A percentile compares a stretch with the other conserved stretches of the same genome.
Evolutionary conservation across 23 red algal species (phyloP).

Genomic region (Gracilaria domingensis): DNA sequence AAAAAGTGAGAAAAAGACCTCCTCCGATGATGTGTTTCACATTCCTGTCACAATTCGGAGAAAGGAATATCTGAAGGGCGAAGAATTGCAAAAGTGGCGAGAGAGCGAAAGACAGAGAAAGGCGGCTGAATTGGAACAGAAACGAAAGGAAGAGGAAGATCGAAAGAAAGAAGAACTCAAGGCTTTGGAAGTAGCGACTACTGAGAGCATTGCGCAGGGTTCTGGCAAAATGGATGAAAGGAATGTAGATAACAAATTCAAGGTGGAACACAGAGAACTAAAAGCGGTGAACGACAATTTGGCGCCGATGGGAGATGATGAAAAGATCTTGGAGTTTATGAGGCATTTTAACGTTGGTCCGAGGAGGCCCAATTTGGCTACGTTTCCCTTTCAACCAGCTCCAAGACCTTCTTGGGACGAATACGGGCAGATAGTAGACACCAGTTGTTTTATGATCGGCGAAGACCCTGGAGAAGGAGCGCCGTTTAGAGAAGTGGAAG

Average conservation of each 20-base stretch:
- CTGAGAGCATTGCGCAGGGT: not conserved
- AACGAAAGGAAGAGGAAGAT: conserved; percentile 59
- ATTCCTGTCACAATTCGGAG: conserved; percentile 27
- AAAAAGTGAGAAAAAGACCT: not conserved
- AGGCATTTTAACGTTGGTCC: not conserved
- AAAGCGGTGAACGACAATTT: not conserved
- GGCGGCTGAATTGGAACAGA: conserved; percentile 26
- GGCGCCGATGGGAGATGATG: not conserved
- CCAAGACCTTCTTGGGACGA: conserved; percentile 78
- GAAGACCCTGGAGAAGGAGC: conserved; percentile 93
- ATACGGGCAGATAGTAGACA: conserved; percentile 92
- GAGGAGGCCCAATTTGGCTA: not conserved
- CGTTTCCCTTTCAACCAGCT: conserved; percentile 54
- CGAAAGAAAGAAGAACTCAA: conserved; percentile 35
- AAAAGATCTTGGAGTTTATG: conserved; percentile 23
- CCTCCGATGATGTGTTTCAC: not conserved
- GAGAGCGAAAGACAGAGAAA: conserved; percentile 46
- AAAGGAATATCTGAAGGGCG: conserved; percentile 78
- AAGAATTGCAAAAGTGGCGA: conserved; percentile 75
- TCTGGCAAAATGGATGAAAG: not conserved
- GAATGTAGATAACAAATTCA: not conserved
- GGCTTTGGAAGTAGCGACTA: not conserved
- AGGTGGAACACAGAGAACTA: not conserved
- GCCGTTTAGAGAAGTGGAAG: conserved; percentile 5
- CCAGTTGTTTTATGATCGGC: conserved; percentile 88